A percentile compares a stretch with the other conserved stretches of the same genome.
phyloP scores from a whole-genome alignment of 2,329 filamentous ascomycete species.

The Neonectria sp. region DNA sequence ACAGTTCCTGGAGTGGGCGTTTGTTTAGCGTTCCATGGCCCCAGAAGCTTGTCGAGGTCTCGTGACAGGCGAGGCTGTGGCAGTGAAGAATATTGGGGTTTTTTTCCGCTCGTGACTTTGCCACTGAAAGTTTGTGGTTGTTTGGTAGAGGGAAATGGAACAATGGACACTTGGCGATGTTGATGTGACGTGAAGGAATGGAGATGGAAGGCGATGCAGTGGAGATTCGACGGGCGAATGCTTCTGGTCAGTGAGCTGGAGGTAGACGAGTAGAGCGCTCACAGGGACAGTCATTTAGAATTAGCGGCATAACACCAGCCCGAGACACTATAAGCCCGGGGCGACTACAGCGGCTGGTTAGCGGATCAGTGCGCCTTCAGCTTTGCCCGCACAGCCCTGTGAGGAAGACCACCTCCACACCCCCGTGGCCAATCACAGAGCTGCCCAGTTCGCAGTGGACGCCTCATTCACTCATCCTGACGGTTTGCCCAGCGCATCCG shows the following conservation, averaged over 20 bases:
- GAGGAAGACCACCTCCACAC: not conserved
- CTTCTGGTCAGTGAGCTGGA: no score
- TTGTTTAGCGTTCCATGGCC: not conserved
- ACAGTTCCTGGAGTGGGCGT: not conserved
- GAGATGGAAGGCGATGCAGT: not conserved
- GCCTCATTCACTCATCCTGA: not conserved
- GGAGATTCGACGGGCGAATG: not conserved
- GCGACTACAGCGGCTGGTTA: not conserved
- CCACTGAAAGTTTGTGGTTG: not conserved
- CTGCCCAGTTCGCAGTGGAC: not conserved
- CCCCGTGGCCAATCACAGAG: not conserved
- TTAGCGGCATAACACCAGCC: not conserved
- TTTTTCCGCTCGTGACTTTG: not conserved
- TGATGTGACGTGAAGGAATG: not conserved
- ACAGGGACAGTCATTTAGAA: not conserved
- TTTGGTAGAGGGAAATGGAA: no score
- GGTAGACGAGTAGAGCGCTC: no score
- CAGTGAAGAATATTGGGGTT: not conserved
- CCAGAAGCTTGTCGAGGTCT: conserved; percentile 3
- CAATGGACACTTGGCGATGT: not conserved
- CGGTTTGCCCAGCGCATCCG: not conserved
- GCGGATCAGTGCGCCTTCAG: not conserved
- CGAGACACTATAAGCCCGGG: not conserved
- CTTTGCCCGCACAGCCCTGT: conserved; percentile 8
- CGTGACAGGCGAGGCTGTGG: conserved; percentile 3